Evolutionary conservation across 495 filamentous ascomycete genomes (phyloP), one percentile per base, ranked within the genome.

Genomic region (Xylaria bambusicola): DNA sequence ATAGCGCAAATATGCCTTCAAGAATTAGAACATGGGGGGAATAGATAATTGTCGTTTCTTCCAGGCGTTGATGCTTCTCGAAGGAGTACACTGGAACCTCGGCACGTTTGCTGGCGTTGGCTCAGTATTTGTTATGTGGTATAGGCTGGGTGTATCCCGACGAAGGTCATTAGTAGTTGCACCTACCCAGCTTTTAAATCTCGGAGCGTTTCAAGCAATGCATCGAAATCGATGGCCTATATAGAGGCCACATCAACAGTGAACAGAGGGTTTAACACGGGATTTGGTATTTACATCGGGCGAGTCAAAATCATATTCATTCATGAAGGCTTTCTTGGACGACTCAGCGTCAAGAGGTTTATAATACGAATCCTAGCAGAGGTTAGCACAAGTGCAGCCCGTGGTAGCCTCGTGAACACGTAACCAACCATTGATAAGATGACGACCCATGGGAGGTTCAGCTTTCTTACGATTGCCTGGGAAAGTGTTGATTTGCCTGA

Each of bases 401-500:
- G 24, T 9, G 8, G 9, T 26, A 18, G 18, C 17, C 48, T 49
- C 24, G 57, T 50, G 38, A 6, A 41, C 55, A n/a, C 31, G 40
- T 13, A 29, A 61, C 75, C 69, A 82, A 96, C 92, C 85, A 98
- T 97, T 31, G 92, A 93, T 62, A 98, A 74, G 71, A 98, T 96
- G 27, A 97, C 91, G 35, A 98, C 94, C 94, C 94, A 98, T 42
- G 94, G 94, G 51, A 98, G 77, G 74, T 93, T 96, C 63, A 98
- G 74, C 58, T 89, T 88, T 56, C 80, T 86, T 52, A 98, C 91
- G 63, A 98, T 96, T 48, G 92, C 92, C 61, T 93, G 84, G 21
- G 95, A 92, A 52, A 98, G 77, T 2, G 92, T 96, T n/a, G 93
- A 97, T 78, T 98, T 98, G 38, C 94, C 94, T 24, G 93, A 97